These are phyloP conservation scores for Mortierella sp. DNA, from an alignment of 371 early-diverging fungal species.

Conservation along the genomic window DNA sequence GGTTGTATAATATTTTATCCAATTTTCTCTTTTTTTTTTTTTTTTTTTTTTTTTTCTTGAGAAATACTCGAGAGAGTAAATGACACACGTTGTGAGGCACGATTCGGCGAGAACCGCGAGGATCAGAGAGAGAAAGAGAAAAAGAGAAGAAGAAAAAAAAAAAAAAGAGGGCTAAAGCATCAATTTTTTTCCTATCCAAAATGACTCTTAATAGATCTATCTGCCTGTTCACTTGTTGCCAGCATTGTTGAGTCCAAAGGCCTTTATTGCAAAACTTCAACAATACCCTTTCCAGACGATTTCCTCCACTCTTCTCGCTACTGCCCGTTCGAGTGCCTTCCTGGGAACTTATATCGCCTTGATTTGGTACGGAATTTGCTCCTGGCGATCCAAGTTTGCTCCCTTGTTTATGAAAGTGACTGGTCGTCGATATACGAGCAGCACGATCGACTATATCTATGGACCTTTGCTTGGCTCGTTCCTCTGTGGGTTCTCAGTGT, in stretches of 20 bases:
- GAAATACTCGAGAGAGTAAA: too few relatives aligned
- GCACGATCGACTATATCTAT: conserved; percentile 60
- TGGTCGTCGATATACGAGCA: conserved; percentile 44
- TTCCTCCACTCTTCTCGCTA: conserved; percentile 57
- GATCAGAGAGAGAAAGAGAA: neutral
- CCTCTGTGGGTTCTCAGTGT: conserved; percentile 67
- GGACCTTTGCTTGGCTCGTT: conserved; percentile 67
- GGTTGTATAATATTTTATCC: too few relatives aligned
- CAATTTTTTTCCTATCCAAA: neutral
- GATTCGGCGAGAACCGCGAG: too few relatives aligned
- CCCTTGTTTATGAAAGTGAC: conserved; percentile 31
- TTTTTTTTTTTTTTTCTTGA: too few relatives aligned
- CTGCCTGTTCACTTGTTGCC: conserved; percentile 70
- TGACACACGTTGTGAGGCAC: too few relatives aligned
- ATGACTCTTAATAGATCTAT: conserved; percentile 57
- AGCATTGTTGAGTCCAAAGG: conserved; percentile 63
- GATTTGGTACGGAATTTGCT: conserved; percentile 71
- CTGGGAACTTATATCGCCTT: conserved; percentile 67
- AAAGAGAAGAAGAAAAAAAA: too few relatives aligned
- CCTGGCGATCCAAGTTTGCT: conserved; percentile 60
- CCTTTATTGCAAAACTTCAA: conserved; percentile 46
- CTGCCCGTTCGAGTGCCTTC: conserved; percentile 69
- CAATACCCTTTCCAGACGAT: conserved; percentile 50
- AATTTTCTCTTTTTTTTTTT: too few relatives aligned
- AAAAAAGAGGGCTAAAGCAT: too few relatives aligned